A percentile compares a stretch with the other conserved stretches of the same genome.
Evolutionary conservation across 805 yeast species (phyloP).

Genomic region (Ogataea wickerhamii): DNA sequence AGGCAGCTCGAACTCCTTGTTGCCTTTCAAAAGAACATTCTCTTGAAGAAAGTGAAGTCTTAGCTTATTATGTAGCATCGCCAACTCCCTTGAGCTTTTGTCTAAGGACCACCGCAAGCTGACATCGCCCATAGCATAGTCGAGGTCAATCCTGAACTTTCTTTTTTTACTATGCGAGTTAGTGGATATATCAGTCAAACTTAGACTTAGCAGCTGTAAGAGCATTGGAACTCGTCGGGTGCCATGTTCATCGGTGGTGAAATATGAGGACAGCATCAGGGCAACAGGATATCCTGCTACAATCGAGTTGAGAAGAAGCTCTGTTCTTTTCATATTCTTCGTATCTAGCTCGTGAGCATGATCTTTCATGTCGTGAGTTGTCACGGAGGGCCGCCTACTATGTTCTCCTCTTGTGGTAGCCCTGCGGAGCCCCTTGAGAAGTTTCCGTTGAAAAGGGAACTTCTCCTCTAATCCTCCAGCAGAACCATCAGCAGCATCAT

Average conservation of each 20-base stretch:
- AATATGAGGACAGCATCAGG: constrained; percentile 66
- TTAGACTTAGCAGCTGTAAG: constrained; percentile 66
- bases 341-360: constrained; percentile 20
- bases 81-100: constrained; percentile 67
- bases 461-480: constrained; percentile 11
- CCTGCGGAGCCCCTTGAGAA: constrained; percentile 20
- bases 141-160: constrained; percentile 66
- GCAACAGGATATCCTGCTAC: constrained; percentile 71
- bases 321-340: constrained; percentile 26
- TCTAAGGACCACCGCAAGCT: constrained; percentile 77
- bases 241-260: constrained; percentile 73
- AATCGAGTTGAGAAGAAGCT: constrained; percentile 45
- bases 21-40: constrained; percentile 25
- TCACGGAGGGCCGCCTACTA: constrained; percentile 9
- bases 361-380: constrained; percentile 10
- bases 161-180: constrained; percentile 37
- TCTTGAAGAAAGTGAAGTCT: constrained; percentile 50
- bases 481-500: neutral
- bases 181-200: constrained; percentile 49
- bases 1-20: constrained; percentile 33
- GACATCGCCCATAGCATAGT: constrained; percentile 84
- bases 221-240: constrained; percentile 79
- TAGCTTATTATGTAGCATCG: constrained; percentile 65
- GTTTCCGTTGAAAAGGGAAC: constrained; percentile 16
- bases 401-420: constrained; percentile 13